Evolutionary conservation across 805 yeast genomes (phyloP).

Genomic region (Kockiozyma suomiensis): DNA sequence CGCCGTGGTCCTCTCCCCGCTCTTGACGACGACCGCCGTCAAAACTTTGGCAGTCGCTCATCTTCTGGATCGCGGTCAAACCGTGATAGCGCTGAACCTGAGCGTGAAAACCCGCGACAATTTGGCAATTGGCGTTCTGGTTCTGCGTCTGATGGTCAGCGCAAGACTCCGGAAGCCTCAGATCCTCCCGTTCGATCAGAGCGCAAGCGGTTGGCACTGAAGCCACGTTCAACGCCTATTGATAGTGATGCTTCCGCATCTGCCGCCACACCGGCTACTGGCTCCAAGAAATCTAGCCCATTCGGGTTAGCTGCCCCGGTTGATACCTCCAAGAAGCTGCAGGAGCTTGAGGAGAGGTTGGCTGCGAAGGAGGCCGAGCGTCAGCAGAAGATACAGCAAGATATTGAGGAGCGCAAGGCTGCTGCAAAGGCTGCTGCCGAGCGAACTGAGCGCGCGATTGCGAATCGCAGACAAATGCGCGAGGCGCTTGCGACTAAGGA

Average conservation of each 20-base stretch:
- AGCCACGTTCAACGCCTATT: conserved; percentile 38
- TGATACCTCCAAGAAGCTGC: conserved; percentile 65
- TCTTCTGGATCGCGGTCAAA: conserved; percentile 15
- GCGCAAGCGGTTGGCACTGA: conserved; percentile 47
- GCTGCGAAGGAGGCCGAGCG: conserved; percentile 18
- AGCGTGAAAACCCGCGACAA: conserved; percentile 12
- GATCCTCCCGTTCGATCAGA: conserved; percentile 44
- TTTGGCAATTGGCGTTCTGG: conserved; percentile 43
- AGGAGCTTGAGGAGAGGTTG: conserved; percentile 57
- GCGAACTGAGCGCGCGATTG: background rate
- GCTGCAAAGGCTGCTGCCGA: conserved; percentile 12
- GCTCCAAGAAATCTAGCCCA: conserved; percentile 56
- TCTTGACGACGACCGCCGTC: conserved; percentile 35
- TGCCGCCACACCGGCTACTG: conserved; percentile 41
- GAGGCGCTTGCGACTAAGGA: background rate
- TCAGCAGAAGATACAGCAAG: conserved; percentile 1
- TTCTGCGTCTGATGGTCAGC: background rate
- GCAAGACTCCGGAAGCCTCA: conserved; percentile 40
- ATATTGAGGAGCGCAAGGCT: conserved; percentile 15
- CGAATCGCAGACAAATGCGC: conserved; percentile 7
- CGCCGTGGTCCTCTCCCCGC: conserved; percentile 40
- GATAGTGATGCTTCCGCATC: conserved; percentile 41
- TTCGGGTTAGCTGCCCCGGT: conserved; percentile 88
- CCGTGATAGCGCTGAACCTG: conserved; percentile 17
- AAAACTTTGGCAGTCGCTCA: conserved; percentile 48